Conservation (phyloP, 768 basidiomycete species). For the Suillus weaverae region DNA sequence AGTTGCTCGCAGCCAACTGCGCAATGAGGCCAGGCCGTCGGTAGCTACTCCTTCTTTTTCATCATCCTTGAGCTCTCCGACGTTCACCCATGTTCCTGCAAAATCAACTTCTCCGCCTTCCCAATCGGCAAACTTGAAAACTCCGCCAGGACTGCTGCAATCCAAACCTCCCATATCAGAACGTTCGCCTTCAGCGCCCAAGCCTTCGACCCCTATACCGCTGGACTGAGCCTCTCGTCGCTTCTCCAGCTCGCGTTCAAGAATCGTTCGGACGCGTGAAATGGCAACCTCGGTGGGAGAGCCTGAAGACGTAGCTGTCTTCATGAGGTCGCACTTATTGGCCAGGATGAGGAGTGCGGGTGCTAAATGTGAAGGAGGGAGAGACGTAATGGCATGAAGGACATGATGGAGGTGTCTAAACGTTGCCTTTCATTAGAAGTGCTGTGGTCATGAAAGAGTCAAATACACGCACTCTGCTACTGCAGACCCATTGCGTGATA, state of each 20-base stretch:
- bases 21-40: constrained; percentile 44
- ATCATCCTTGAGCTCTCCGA: constrained; percentile 33
- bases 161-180: constrained; percentile 76
- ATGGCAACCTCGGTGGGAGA: constrained; percentile 52
- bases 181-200: constrained; percentile 67
- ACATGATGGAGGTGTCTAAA: constrained; percentile 72
- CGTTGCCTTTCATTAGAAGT: constrained; percentile 7
- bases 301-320: constrained; percentile 37
- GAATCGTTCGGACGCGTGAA: constrained; percentile 69
- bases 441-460: background rate
- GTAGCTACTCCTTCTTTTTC: constrained; percentile 39
- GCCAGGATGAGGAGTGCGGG: constrained; percentile 69
- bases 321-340: constrained; percentile 76
- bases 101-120: constrained; percentile 81
- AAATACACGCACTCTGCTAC: constrained; percentile 73
- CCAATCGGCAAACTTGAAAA: constrained; percentile 79
- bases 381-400: constrained; percentile 65
- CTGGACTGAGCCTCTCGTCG: constrained; percentile 61
- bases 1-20: constrained; percentile 50
- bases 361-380: constrained; percentile 66
- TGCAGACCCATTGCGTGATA: constrained; percentile 70
- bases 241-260: constrained; percentile 85
- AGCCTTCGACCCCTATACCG: constrained; percentile 68
- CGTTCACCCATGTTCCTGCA: constrained; percentile 53
- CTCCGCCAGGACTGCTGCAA: constrained; percentile 52